Conservation (phyloP, 345 rosid species). For the Hibiscus tridactylites region DNA sequence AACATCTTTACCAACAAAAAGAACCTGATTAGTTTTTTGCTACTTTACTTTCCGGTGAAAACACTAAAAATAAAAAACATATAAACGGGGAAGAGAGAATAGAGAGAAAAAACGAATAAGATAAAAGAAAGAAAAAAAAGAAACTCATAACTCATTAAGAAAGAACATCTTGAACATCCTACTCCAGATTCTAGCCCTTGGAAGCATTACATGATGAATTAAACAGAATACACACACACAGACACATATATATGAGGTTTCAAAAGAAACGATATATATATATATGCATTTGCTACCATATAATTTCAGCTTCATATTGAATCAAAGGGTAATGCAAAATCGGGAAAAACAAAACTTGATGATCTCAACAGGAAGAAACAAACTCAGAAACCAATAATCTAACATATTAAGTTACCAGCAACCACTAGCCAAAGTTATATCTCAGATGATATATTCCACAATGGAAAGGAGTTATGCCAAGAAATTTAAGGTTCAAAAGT, state of each 20-base stretch:
- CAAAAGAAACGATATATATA: too few species aligned
- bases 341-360: neutral
- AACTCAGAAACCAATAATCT: neutral
- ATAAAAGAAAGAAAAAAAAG: too few species aligned
- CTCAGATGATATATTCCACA: neutral
- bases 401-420: neutral
- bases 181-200: too few species aligned
- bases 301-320: too few species aligned
- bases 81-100: neutral
- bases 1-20: constrained; percentile 31
- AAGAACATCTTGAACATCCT: too few species aligned
- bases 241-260: too few species aligned
- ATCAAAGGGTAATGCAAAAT: neutral
- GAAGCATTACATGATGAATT: too few species aligned
- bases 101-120: too few species aligned
- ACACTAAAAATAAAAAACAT: neutral
- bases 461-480: neutral
- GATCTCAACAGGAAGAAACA: neutral
- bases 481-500: neutral
- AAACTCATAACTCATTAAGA: too few species aligned
- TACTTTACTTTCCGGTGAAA: neutral
- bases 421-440: neutral
- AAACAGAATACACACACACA: too few species aligned
- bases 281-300: too few species aligned
- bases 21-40: constrained; percentile 8